Evolutionary conservation across 2,329 filamentous ascomycete genomes (phyloP).

Genomic region (Trichoderma arundinaceum): DNA sequence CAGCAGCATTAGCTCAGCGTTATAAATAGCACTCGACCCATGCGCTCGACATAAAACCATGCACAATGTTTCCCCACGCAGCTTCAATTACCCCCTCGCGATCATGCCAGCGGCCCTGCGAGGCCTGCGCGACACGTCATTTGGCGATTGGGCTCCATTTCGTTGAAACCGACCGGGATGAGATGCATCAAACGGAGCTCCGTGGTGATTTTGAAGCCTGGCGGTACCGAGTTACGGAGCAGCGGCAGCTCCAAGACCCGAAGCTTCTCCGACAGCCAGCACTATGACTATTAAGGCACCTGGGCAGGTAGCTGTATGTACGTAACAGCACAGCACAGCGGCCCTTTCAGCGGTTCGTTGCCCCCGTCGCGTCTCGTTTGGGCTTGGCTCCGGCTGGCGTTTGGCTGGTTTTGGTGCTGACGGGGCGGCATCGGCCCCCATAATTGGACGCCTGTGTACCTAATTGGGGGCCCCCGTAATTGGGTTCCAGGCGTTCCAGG

Average conservation of each 20-base stretch:
- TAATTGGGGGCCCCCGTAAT: slow-evolving; percentile 13
- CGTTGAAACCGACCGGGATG: slow-evolving; percentile 22
- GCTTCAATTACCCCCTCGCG: background rate
- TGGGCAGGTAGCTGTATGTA: too few species aligned
- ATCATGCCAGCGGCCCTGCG: slow-evolving; percentile 9
- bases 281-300: too few species aligned
- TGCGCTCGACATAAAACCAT: background rate
- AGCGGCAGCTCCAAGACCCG: too few species aligned
- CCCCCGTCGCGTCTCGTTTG: too few species aligned
- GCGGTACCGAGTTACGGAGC: too few species aligned
- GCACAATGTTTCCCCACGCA: background rate
- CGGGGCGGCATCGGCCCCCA: slow-evolving; percentile 13
- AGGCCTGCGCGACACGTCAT: slow-evolving; percentile 15
- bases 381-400: background rate
- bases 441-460: slow-evolving; percentile 8
- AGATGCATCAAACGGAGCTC: too few species aligned
- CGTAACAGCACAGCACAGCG: too few species aligned
- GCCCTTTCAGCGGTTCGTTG: too few species aligned
- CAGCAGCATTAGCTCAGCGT: too few species aligned
- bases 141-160: slow-evolving; percentile 19
- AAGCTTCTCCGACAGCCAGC: too few species aligned
- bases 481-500: slow-evolving; percentile 19
- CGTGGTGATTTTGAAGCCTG: too few species aligned
- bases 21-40: too few species aligned
- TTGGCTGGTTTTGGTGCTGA: slow-evolving; percentile 18